Evolutionary conservation across 1,284 basidiomycete species (phyloP).

Genomic region (Malassezia sp.): DNA sequence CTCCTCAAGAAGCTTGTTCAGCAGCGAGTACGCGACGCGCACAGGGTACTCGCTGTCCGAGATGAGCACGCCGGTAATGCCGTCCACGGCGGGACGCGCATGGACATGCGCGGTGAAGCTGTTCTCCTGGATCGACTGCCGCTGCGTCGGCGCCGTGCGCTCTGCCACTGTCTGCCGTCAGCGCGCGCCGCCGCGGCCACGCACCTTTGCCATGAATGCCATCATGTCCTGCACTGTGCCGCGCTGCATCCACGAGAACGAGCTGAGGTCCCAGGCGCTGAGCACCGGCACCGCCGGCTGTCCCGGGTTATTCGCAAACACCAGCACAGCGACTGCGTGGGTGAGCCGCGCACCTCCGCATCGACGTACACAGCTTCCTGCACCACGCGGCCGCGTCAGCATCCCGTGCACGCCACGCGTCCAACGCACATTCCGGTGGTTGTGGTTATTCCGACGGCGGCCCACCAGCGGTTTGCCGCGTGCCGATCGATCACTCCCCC

Average conservation of each 20-base stretch:
- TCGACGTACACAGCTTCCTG: constrained; percentile 17
- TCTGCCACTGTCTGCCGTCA: constrained; percentile 65
- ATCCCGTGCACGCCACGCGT: too few species aligned
- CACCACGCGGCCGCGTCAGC: too few species aligned
- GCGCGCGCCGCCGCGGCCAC: constrained; percentile 9
- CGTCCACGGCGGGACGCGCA: constrained; percentile 47
- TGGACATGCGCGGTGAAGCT: constrained; percentile 88
- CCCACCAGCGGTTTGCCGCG: too few species aligned
- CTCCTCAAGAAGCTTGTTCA: constrained; percentile 89
- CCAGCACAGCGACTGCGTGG: constrained; percentile 25
- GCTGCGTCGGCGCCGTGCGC: constrained; percentile 56
- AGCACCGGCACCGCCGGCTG: constrained; percentile 55
- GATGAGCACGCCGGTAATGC: constrained; percentile 66
- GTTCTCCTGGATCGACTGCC: constrained; percentile 91
- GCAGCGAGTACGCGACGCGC: constrained; percentile 85
- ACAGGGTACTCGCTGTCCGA: constrained; percentile 93
- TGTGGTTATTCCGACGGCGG: too few species aligned
- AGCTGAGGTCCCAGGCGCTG: constrained; percentile 69
- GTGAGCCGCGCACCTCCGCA: too few species aligned
- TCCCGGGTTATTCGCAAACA: constrained; percentile 41
- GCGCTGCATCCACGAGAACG: constrained; percentile 87
- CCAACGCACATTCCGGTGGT: too few species aligned
- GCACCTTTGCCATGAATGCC: constrained; percentile 44
- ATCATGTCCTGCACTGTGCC: constrained; percentile 48
- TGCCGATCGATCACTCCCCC: too few species aligned